Percentiles rank a stretch among this genome's conserved stretches.
Evolutionary conservation across 768 basidiomycete species (phyloP).

Genomic region (Podaxis rugospora): DNA sequence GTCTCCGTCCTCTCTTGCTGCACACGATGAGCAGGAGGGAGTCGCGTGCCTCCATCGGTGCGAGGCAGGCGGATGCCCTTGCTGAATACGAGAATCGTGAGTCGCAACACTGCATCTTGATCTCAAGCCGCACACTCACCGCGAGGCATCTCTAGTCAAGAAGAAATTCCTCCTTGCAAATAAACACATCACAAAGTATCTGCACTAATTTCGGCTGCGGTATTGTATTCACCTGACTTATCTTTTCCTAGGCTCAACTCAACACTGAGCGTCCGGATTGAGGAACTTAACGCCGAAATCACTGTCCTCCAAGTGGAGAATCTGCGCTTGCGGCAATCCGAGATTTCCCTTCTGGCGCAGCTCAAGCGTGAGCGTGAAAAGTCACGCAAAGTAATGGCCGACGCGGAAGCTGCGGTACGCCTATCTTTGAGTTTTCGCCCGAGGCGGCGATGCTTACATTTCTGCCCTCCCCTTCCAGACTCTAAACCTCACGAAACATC

Average conservation of each 20-base stretch:
- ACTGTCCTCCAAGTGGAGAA: constrained; percentile 82
- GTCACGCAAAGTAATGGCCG: constrained; percentile 63
- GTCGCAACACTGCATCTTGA: constrained; percentile 25
- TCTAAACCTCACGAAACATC: constrained; percentile 57
- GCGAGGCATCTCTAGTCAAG: constrained; percentile 62
- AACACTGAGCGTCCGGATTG: constrained; percentile 76
- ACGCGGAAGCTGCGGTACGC: constrained; percentile 71
- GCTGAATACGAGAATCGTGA: constrained; percentile 83
- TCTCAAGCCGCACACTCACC: constrained; percentile 22
- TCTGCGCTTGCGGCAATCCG: constrained; percentile 73
- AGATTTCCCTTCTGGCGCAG: constrained; percentile 70
- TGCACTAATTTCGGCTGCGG: not conserved
- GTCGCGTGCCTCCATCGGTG: constrained; percentile 58
- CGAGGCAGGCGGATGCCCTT: constrained; percentile 73
- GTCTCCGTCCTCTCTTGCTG: constrained; percentile 11
- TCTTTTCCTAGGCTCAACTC: constrained; percentile 64
- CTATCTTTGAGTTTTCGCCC: not conserved
- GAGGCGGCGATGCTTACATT: constrained; percentile 9
- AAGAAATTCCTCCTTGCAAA: constrained; percentile 89
- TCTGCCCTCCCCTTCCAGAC: constrained; percentile 32
- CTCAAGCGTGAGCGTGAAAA: constrained; percentile 80
- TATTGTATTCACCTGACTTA: not conserved
- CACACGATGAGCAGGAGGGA: constrained; percentile 52
- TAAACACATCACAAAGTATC: constrained; percentile 87
- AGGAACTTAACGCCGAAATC: constrained; percentile 81